phyloP scores from a whole-genome alignment of 805 yeast genomes.

The Clavispora phyllophila region DNA sequence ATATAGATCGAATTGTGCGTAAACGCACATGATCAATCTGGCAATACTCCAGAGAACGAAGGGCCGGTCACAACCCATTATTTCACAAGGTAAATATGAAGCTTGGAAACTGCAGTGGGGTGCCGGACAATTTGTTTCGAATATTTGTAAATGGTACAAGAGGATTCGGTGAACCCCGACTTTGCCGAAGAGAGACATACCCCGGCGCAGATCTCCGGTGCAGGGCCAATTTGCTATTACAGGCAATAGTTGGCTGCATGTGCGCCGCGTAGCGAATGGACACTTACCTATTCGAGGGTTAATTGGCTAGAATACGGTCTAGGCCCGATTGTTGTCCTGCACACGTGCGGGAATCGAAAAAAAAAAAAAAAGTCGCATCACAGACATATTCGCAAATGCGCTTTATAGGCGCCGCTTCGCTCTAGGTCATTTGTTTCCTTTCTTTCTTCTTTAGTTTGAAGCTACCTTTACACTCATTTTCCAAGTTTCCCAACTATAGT shows the following conservation, averaged over 20 bases:
- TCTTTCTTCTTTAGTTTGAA: conserved; percentile 2
- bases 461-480: not conserved
- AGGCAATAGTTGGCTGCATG: not conserved
- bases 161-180: no score
- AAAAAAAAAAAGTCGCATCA: not conserved
- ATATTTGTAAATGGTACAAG: no score
- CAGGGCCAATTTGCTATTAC: no score
- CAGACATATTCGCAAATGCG: not conserved
- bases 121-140: no score
- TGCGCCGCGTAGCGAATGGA: not conserved
- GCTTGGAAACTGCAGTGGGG: no score
- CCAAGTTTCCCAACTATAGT: conserved; percentile 19
- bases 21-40: no score
- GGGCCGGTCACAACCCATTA: no score
- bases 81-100: no score
- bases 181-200: no score
- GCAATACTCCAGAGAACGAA: no score
- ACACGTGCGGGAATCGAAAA: not conserved
- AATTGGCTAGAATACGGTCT: not conserved
- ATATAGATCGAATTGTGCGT: no score
- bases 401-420: not conserved
- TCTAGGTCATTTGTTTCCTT: not conserved
- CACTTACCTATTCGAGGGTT: not conserved
- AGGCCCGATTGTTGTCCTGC: not conserved
- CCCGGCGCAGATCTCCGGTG: not conserved